These are phyloP conservation scores for Chytridiales sp. DNA, from an alignment of 371 early-diverging fungal genomes.

Conservation along the genomic window DNA sequence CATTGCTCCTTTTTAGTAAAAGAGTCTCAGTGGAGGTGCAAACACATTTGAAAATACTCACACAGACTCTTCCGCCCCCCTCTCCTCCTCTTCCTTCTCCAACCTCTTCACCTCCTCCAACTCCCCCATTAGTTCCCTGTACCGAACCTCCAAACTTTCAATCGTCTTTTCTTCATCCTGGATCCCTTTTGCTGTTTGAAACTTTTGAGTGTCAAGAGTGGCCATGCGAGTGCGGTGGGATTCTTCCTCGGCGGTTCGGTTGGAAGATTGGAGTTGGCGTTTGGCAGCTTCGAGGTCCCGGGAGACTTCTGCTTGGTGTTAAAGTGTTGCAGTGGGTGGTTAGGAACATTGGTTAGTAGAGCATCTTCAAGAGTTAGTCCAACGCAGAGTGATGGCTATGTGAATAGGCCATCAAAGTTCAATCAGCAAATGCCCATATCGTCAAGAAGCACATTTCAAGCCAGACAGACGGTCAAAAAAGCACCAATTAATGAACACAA, in stretches of 20 bases:
- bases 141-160: neutral
- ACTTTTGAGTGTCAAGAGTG: constrained; percentile 8
- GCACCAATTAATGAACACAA: neutral
- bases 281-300: constrained; percentile 8
- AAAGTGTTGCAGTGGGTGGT: too few species aligned
- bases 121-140: neutral
- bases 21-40: too few species aligned
- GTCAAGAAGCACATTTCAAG: neutral
- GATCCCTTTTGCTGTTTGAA: constrained; percentile 8
- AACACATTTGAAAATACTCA: too few species aligned
- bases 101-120: constrained; percentile 7
- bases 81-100: constrained; percentile 1
- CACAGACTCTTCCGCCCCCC: constrained; percentile 14
- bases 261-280: neutral
- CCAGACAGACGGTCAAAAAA: neutral
- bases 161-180: constrained; percentile 16
- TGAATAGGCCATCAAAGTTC: too few species aligned
- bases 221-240: neutral
- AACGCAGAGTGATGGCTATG: too few species aligned
- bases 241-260: neutral
- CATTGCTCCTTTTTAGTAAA: too few species aligned
- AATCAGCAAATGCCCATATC: neutral
- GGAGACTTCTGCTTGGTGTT: neutral
- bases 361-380: too few species aligned
- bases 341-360: too few species aligned